A percentile compares a stretch with the other conserved stretches of the same genome.
Conservation (phyloP, 1,139 yeast species). For the Yamadazyma sp. region DNA sequence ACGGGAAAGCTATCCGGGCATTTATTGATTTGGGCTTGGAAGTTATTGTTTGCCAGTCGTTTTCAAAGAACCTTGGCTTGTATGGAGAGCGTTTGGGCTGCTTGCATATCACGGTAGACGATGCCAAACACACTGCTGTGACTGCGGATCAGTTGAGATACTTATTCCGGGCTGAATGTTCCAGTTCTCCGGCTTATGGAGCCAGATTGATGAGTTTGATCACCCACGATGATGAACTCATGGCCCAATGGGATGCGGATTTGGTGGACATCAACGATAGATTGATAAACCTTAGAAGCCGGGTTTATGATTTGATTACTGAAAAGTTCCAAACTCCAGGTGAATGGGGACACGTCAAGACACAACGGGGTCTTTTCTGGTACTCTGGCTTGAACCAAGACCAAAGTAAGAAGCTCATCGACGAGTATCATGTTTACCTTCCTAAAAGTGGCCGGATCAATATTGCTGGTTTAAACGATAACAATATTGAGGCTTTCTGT, state of each 20-base stretch:
- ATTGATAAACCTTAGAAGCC: slow-evolving; percentile 26
- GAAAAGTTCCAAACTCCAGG: slow-evolving; percentile 34
- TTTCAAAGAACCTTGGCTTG: slow-evolving; percentile 43
- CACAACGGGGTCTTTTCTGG: slow-evolving; percentile 43
- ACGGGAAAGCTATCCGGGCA: slow-evolving; percentile 23
- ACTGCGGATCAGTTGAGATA: slow-evolving; percentile 25
- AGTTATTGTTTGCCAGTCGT: slow-evolving; percentile 36
- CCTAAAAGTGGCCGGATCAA: slow-evolving; percentile 39
- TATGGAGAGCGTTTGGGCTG: slow-evolving; percentile 43
- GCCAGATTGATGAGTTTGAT: slow-evolving; percentile 26
- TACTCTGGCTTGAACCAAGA: slow-evolving; percentile 32
- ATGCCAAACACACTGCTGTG: slow-evolving; percentile 14
- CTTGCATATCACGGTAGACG: slow-evolving; percentile 32
- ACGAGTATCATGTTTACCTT: slow-evolving; percentile 34
- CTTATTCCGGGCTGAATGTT: slow-evolving; percentile 34
- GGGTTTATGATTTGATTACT: slow-evolving; percentile 17
- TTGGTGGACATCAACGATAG: slow-evolving; percentile 26
- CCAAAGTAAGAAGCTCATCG: slow-evolving; percentile 26
- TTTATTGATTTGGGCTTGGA: slow-evolving; percentile 20
- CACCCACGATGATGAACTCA: slow-evolving; percentile 17
- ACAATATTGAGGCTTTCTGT: slow-evolving; percentile 23
- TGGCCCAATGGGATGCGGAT: slow-evolving; percentile 17
- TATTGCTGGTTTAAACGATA: slow-evolving; percentile 39
- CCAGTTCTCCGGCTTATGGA: slow-evolving; percentile 47
- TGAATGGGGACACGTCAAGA: slow-evolving; percentile 32